A percentile compares a stretch with the other conserved stretches of the same genome.
phyloP scores from a whole-genome alignment of 129 eudicot genomes.

The Deinandra increscens region DNA sequence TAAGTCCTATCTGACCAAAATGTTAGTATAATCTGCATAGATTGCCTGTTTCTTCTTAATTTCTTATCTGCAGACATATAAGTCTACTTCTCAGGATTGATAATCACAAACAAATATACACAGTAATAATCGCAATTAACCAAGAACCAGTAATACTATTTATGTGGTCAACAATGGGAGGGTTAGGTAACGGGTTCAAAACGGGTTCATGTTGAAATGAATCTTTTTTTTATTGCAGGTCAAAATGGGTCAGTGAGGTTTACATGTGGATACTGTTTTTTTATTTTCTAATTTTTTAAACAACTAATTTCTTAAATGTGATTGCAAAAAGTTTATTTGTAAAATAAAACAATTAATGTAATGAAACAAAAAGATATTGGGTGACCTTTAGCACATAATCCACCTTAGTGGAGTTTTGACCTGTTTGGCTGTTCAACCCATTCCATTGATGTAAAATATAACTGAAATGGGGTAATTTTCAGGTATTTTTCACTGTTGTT shows the following conservation, averaged over 20 bases:
- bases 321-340: not conserved
- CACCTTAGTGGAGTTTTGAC: not conserved
- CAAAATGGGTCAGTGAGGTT: not conserved
- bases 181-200: not conserved
- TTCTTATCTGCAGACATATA: not conserved
- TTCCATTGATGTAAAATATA: not conserved
- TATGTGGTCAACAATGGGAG: not conserved
- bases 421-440: too few species aligned
- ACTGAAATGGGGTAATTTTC: not conserved
- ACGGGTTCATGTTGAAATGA: not conserved
- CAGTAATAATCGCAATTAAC: not conserved
- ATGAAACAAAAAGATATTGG: not conserved
- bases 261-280: not conserved
- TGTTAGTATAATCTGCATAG: not conserved
- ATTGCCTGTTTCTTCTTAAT: not conserved
- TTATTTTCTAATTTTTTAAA: not conserved
- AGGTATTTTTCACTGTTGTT: constrained; percentile 73
- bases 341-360: not conserved
- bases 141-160: not conserved
- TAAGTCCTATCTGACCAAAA: not conserved
- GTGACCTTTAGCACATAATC: not conserved
- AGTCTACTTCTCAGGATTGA: not conserved
- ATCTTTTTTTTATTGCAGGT: not conserved
- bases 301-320: not conserved
- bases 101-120: not conserved